These are phyloP conservation scores for Myrica gale DNA, from an alignment of 306 rosid genomes.

Conservation along the genomic window DNA sequence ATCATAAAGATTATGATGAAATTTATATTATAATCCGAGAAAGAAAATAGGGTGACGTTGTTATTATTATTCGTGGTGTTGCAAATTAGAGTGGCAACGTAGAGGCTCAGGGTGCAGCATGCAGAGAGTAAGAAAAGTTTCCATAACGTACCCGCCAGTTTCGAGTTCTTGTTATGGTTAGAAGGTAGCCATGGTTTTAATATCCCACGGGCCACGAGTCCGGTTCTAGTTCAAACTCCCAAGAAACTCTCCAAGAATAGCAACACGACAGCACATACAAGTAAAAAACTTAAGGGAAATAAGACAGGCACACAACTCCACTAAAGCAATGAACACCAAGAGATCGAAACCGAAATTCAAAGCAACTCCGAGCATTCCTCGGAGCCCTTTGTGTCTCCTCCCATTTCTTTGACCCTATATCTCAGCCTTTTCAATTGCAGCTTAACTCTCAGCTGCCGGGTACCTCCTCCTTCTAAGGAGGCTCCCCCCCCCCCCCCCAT, in stretches of 20 bases:
- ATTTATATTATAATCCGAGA: no score
- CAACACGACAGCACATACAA: background rate
- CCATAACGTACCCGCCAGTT: background rate
- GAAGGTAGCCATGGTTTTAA: no score
- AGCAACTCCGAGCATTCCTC: constrained; percentile 22
- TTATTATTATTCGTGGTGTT: background rate
- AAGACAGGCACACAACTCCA: background rate
- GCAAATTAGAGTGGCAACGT: background rate
- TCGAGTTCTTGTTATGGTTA: constrained; percentile 10
- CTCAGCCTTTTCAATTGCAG: background rate
- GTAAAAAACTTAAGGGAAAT: background rate
- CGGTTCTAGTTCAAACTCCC: constrained; percentile 2
- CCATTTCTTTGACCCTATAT: background rate
- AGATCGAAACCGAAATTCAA: background rate
- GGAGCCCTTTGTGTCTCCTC: background rate
- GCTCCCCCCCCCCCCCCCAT: background rate
- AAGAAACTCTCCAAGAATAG: constrained; percentile 2
- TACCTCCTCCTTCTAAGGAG: constrained; percentile 29
- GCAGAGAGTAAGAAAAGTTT: background rate
- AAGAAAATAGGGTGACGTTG: no score
- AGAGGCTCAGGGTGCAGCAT: background rate
- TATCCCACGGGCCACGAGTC: no score
- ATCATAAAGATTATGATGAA: no score
- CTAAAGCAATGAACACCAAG: constrained; percentile 12
- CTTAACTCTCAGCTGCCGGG: constrained; percentile 21